Conservation (phyloP, 352 stramenopile species). For the Plasmopara viticola region DNA sequence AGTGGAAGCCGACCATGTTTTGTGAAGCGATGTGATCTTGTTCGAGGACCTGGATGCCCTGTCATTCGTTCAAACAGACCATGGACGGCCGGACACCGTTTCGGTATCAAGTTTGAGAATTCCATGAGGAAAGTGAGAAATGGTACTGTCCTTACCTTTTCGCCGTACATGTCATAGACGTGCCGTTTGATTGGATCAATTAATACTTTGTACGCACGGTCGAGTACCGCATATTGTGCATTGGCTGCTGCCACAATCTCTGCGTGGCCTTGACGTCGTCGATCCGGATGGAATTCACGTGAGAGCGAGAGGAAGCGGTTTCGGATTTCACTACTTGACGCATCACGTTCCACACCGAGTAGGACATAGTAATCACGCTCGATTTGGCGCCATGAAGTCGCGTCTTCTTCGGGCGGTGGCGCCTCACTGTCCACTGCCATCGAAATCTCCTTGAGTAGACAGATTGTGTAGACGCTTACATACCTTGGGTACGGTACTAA, state of each 20-base stretch:
- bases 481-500: too few species aligned
- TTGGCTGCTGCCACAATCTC: constrained; percentile 60
- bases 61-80: neutral
- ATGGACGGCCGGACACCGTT: neutral
- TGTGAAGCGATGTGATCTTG: constrained; percentile 35
- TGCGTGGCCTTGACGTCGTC: constrained; percentile 36
- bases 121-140: neutral
- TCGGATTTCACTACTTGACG: constrained; percentile 58
- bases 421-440: neutral
- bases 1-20: constrained; percentile 34
- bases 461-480: too few species aligned
- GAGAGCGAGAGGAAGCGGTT: constrained; percentile 61
- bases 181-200: constrained; percentile 54
- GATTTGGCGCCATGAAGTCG: constrained; percentile 40
- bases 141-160: constrained; percentile 29
- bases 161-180: constrained; percentile 75
- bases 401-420: constrained; percentile 15
- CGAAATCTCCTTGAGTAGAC: too few species aligned
- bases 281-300: constrained; percentile 82
- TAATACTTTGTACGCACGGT: constrained; percentile 80
- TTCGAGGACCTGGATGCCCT: constrained; percentile 60
- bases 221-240: constrained; percentile 68
- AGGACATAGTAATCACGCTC: constrained; percentile 84
- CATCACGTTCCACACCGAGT: constrained; percentile 55
- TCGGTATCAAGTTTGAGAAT: neutral